Evolutionary conservation across 768 basidiomycete genomes (phyloP).

Genomic region (Tricholoma saponaceum): DNA sequence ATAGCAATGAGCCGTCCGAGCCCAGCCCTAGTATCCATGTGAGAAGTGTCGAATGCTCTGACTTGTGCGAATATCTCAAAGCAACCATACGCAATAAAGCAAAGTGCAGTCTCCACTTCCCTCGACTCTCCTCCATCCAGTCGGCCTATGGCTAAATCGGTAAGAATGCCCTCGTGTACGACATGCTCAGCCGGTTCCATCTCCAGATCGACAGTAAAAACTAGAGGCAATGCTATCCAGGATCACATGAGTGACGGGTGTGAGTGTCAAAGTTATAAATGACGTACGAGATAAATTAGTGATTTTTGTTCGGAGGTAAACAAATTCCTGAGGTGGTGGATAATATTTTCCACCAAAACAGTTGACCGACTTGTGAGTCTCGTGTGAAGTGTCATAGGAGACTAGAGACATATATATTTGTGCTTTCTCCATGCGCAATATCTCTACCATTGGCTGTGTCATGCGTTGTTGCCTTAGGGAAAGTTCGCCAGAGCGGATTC

Average conservation of each 20-base stretch:
- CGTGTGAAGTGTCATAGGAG: constrained; percentile 20
- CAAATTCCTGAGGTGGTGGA: constrained; percentile 56
- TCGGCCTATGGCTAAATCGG: constrained; percentile 61
- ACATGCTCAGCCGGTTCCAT: constrained; percentile 61
- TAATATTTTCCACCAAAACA: constrained; percentile 40
- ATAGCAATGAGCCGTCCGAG: constrained; percentile 37
- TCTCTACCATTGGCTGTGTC: constrained; percentile 75
- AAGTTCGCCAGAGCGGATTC: constrained; percentile 70
- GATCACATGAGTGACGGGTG: background rate
- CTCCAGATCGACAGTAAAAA: constrained; percentile 50
- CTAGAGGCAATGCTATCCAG: constrained; percentile 43
- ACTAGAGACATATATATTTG: constrained; percentile 53
- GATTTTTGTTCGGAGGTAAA: constrained; percentile 53
- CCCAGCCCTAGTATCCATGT: constrained; percentile 29
- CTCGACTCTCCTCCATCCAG: constrained; percentile 51
- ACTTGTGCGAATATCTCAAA: constrained; percentile 53
- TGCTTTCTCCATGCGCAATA: constrained; percentile 65
- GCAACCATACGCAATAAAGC: constrained; percentile 68
- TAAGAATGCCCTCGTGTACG: constrained; percentile 63
- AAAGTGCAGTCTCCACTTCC: constrained; percentile 53
- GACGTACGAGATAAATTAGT: constrained; percentile 67
- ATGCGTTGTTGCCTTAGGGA: constrained; percentile 76
- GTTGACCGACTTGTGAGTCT: constrained; percentile 17
- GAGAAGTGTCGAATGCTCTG: constrained; percentile 25
- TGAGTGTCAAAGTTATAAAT: background rate